A percentile compares a stretch with the other conserved stretches of the same genome.
These are phyloP conservation scores for Pseudocercospora pini-densiflorae DNA, from an alignment of 2,329 filamentous ascomycete species.

Conservation along the genomic window DNA sequence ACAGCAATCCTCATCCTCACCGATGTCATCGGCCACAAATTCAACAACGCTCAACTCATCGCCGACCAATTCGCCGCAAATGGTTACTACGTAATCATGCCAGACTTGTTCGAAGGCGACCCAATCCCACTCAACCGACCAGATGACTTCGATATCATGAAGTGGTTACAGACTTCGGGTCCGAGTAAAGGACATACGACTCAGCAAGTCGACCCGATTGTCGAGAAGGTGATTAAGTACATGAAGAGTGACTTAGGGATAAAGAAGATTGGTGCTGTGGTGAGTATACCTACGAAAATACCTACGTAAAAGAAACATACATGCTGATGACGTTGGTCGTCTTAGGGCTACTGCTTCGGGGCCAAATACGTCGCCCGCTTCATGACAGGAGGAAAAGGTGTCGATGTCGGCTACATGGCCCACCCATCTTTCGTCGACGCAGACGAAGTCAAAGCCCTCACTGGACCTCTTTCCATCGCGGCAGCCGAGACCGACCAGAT, in stretches of 20 bases:
- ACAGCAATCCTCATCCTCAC: constrained; percentile 62
- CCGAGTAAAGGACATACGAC: constrained; percentile 46
- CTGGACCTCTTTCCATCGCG: constrained; percentile 63
- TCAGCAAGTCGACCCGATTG: constrained; percentile 57
- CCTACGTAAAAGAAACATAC: background rate
- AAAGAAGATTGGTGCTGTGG: constrained; percentile 50
- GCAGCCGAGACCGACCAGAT: constrained; percentile 66
- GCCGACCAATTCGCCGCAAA: constrained; percentile 77
- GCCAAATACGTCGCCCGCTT: constrained; percentile 66
- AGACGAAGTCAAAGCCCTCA: constrained; percentile 63
- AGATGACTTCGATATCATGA: constrained; percentile 54
- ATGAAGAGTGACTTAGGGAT: constrained; percentile 55
- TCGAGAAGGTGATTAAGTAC: constrained; percentile 53
- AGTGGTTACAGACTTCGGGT: constrained; percentile 50
- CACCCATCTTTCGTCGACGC: constrained; percentile 76
- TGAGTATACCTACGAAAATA: constrained; percentile 35
- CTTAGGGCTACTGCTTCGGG: constrained; percentile 51
- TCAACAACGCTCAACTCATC: constrained; percentile 60
- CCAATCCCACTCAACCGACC: constrained; percentile 59
- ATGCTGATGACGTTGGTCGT: background rate
- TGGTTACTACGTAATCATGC: constrained; percentile 70
- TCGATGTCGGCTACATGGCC: constrained; percentile 73
- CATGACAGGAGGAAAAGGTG: constrained; percentile 56
- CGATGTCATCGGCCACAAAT: constrained; percentile 63
- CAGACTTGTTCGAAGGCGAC: constrained; percentile 74